A percentile compares a stretch with the other conserved stretches of the same genome.
phyloP scores from a whole-genome alignment of 805 yeast species.

The Candida odintsovae region DNA sequence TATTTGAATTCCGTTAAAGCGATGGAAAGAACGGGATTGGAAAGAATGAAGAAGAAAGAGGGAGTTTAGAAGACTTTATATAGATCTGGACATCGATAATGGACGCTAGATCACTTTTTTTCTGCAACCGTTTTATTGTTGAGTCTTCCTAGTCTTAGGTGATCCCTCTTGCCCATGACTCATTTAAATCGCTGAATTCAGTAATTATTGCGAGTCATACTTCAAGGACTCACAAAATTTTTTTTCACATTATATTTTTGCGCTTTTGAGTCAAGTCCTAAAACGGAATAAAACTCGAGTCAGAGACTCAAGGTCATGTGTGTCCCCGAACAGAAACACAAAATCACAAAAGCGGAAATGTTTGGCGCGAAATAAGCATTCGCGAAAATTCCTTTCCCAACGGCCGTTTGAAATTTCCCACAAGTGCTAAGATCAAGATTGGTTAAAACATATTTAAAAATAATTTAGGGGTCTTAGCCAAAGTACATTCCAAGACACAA shows the following conservation, averaged over 20 bases:
- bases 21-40: not conserved
- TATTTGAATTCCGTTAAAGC: not conserved
- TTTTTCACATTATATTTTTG: too few species aligned
- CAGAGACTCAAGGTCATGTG: not conserved
- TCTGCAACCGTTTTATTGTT: not conserved
- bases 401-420: too few species aligned
- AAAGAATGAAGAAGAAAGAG: not conserved
- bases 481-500: too few species aligned
- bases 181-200: slow-evolving; percentile 4
- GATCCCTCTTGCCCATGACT: slow-evolving; percentile 1
- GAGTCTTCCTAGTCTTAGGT: not conserved
- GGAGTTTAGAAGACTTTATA: not conserved
- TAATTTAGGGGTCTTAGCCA: too few species aligned
- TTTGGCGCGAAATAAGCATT: too few species aligned
- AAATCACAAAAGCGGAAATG: not conserved
- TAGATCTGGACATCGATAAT: not conserved
- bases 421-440: too few species aligned
- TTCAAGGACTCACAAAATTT: slow-evolving; percentile 5
- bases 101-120: not conserved
- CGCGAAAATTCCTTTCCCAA: too few species aligned
- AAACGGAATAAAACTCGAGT: not conserved
- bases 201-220: slow-evolving; percentile 7
- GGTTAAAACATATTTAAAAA: too few species aligned
- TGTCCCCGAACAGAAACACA: not conserved
- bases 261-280: not conserved